Evolutionary conservation across 805 yeast species (phyloP).

Genomic region (Saccharomycopsis selenospora): DNA sequence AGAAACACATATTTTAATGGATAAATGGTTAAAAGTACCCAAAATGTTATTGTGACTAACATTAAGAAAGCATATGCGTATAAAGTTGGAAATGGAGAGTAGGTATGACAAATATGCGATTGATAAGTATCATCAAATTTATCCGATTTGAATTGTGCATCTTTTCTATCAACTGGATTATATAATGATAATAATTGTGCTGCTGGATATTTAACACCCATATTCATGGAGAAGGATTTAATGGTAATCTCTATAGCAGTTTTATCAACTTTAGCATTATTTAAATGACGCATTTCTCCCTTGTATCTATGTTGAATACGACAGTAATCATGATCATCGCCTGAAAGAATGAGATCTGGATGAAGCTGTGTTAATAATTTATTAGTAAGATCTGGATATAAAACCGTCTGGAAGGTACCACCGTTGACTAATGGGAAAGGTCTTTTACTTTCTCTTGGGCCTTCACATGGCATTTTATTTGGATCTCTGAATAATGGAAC

Average conservation of each 20-base stretch:
- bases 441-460: conserved; percentile 58
- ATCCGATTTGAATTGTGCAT: conserved; percentile 16
- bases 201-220: conserved; percentile 83
- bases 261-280: conserved; percentile 22
- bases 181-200: conserved; percentile 70
- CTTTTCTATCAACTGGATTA: conserved; percentile 32
- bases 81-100: conserved; percentile 16
- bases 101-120: conserved; percentile 43
- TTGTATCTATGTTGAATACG: conserved; percentile 50
- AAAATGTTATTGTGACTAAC: conserved; percentile 2
- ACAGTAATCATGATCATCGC: conserved; percentile 97
- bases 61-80: conserved; percentile 11
- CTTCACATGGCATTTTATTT: conserved; percentile 61
- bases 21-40: background rate
- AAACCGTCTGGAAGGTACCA: conserved; percentile 83
- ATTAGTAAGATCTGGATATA: conserved; percentile 52
- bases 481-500: conserved; percentile 80
- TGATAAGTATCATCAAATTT: conserved; percentile 26
- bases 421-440: conserved; percentile 70
- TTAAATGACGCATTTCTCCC: conserved; percentile 11
- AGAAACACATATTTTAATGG: conserved; percentile 1
- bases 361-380: conserved; percentile 48
- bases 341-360: conserved; percentile 73
- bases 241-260: conserved; percentile 72
- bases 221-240: conserved; percentile 86